Conservation (phyloP, 1,284 basidiomycete genomes). For the Cryptococcus sp. region DNA sequence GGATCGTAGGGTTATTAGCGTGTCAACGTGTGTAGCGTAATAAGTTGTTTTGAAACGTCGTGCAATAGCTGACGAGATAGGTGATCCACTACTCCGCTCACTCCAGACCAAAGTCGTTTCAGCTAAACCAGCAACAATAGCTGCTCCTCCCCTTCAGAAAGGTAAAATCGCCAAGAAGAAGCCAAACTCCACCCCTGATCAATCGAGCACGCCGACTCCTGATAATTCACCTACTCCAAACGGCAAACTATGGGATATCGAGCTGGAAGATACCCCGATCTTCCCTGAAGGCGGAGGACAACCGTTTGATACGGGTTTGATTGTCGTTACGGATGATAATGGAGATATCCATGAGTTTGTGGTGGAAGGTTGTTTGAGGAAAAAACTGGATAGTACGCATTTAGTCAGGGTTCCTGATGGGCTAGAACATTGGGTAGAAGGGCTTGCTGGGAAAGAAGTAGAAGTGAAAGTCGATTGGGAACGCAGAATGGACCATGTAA, state of each 20-base stretch:
- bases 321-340: constrained; percentile 47
- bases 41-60: neutral
- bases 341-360: constrained; percentile 53
- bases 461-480: constrained; percentile 61
- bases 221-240: neutral
- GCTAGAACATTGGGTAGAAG: constrained; percentile 50
- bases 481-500: constrained; percentile 71
- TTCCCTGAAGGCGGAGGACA: constrained; percentile 89
- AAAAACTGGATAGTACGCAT: constrained; percentile 72
- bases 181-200: constrained; percentile 1
- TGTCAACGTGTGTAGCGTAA: constrained; percentile 44
- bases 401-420: constrained; percentile 56
- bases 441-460: constrained; percentile 57
- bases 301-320: constrained; percentile 67
- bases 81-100: constrained; percentile 41
- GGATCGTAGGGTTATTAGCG: constrained; percentile 47
- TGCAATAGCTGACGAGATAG: constrained; percentile 12
- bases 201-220: constrained; percentile 3
- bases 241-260: constrained; percentile 50
- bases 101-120: constrained; percentile 31
- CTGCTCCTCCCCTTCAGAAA: constrained; percentile 31
- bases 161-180: constrained; percentile 36
- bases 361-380: constrained; percentile 66
- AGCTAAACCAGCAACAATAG: constrained; percentile 18
- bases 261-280: constrained; percentile 74